Evolutionary conservation across 2,329 filamentous ascomycete species (phyloP), one percentile per base, ranked within the genome.

Genomic region (Sporothrix phasma): DNA sequence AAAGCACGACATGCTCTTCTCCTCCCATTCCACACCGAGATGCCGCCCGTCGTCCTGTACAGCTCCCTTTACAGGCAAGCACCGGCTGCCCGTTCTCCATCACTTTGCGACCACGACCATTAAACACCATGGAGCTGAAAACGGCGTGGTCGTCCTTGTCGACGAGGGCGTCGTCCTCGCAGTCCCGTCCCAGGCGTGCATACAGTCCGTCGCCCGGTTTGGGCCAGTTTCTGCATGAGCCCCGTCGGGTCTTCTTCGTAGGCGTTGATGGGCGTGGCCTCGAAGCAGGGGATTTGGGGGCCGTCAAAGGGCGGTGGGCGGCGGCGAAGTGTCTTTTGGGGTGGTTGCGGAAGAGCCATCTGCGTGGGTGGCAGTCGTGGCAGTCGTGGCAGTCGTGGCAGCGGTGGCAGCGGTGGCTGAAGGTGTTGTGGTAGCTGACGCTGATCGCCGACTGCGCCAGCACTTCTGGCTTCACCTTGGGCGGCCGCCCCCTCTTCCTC

Each of bases 111-210:
- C 74, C 74, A 31, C 72, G 72, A 66, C 72, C 73, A 61, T 75
- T 71, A 45, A 74, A 76, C 0, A 73, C 70, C 3, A 72, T 69
- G 51, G 74, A 70, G 54, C 74, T 76, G 65, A 76, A 76, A 3
- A 72, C 70, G 47, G 72, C 71, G 56, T 69, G 72, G 60, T 76
- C 74, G 29, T 73, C 70, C 60, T 71, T 69, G 17, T 73, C 69
- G 53, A 74, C 64, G 6, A 72, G 68, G 0, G 71, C 59, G 3
- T 37, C 22, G 22, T 22, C 58, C 34, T 13, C 34, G 46, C 71
- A 70, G 22, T 73, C 74, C 6, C 71, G 67, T 8, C 71, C 71
- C 6, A 71, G 65, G 58, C 70, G 70, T 0, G 74, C 64, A 7
- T 69, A 68, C 37, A 68, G 45, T 1, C 69, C 69, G 3, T 61